Percentiles rank a stretch among this genome's conserved stretches.
Conservation (phyloP, 805 yeast genomes). For the Saturnispora saitoi region DNA sequence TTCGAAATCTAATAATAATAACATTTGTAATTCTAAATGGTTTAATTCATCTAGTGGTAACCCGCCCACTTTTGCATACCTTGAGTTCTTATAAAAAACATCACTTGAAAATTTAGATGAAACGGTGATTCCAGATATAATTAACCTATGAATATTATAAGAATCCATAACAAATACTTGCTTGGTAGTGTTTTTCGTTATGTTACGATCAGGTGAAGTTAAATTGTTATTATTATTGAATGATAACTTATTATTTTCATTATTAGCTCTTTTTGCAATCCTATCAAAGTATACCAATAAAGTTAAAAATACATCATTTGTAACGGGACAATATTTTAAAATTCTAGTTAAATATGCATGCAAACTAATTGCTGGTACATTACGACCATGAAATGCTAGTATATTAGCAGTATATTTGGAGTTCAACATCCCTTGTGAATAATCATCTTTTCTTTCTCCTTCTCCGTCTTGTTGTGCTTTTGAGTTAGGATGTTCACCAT, state of each 20-base stretch:
- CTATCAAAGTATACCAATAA: conserved; percentile 90
- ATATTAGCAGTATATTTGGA: conserved; percentile 58
- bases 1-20: conserved; percentile 76
- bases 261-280: conserved; percentile 76
- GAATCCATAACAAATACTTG: conserved; percentile 92
- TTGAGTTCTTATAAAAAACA: conserved; percentile 85
- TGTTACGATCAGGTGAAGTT: not conserved
- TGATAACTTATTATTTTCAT: conserved; percentile 16
- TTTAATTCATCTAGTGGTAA: conserved; percentile 88
- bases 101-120: conserved; percentile 92
- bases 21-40: conserved; percentile 83
- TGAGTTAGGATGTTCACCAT: conserved; percentile 17
- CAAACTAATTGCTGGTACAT: conserved; percentile 89
- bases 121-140: conserved; percentile 91
- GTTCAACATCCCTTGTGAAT: conserved; percentile 15
- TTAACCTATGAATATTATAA: conserved; percentile 86
- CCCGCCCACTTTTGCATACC: conserved; percentile 95
- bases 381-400: conserved; percentile 89
- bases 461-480: conserved; percentile 10
- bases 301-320: conserved; percentile 90
- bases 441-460: conserved; percentile 13
- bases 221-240: not conserved
- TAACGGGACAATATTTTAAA: conserved; percentile 95
- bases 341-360: conserved; percentile 86
- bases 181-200: conserved; percentile 23